Conservation (phyloP, 2,329 filamentous ascomycete species). For the Cladophialophora yegresii region DNA sequence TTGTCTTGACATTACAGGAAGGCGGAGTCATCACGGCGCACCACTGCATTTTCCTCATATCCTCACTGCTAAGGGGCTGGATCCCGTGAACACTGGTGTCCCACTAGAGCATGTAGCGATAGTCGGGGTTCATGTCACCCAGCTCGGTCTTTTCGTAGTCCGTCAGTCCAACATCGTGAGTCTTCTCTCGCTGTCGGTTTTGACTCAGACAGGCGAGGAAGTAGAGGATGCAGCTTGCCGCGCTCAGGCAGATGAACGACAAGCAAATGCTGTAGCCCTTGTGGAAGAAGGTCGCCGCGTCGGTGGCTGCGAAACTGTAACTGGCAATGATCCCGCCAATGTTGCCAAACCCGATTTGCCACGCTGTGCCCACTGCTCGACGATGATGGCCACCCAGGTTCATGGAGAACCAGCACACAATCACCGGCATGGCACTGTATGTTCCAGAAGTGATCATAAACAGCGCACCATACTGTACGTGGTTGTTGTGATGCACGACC, state of each 20-base stretch:
- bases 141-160: constrained; percentile 38
- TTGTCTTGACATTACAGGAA: neutral
- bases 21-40: neutral
- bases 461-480: constrained; percentile 39
- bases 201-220: constrained; percentile 43
- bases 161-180: constrained; percentile 33
- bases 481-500: constrained; percentile 34
- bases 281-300: constrained; percentile 36
- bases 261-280: constrained; percentile 38
- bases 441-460: constrained; percentile 37
- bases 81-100: neutral
- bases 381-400: constrained; percentile 56
- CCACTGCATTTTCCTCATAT: neutral
- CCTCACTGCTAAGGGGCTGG: neutral
- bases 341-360: constrained; percentile 52
- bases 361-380: constrained; percentile 52
- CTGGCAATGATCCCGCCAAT: constrained; percentile 57
- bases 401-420: constrained; percentile 57
- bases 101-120: constrained; percentile 34
- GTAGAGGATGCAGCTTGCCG: constrained; percentile 43
- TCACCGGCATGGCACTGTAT: constrained; percentile 37
- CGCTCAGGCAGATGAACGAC: constrained; percentile 36
- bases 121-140: constrained; percentile 37
- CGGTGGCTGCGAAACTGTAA: constrained; percentile 50
- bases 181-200: constrained; percentile 46